phyloP scores from a whole-genome alignment of 306 rosid genomes.

The Cicer pinnatifidum region DNA sequence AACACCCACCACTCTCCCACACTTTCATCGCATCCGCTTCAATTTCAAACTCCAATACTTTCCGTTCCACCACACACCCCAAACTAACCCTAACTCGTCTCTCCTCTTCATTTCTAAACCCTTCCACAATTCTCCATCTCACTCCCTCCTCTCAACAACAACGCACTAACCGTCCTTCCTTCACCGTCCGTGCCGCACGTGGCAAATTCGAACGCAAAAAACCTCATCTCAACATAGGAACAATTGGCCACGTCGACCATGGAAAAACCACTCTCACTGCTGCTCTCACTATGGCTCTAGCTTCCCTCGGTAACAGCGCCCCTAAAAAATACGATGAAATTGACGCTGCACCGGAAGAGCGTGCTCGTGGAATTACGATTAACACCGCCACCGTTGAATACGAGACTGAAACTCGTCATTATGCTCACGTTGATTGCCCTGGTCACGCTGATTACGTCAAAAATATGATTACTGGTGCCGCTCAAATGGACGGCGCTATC shows the following conservation, averaged over 20 bases:
- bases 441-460: constrained; percentile 86
- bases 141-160: constrained; percentile 38
- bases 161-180: constrained; percentile 33
- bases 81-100: constrained; percentile 52
- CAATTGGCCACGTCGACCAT: constrained; percentile 94
- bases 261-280: constrained; percentile 93
- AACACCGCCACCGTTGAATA: constrained; percentile 89
- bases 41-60: constrained; percentile 41
- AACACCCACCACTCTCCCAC: constrained; percentile 20
- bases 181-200: constrained; percentile 77
- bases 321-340: constrained; percentile 87
- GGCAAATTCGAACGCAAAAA: constrained; percentile 87
- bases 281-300: constrained; percentile 87
- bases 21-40: constrained; percentile 32
- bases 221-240: constrained; percentile 87
- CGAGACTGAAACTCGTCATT: constrained; percentile 82
- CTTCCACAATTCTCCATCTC: constrained; percentile 67
- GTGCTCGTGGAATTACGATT: constrained; percentile 86
- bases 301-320: constrained; percentile 61
- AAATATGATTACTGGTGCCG: constrained; percentile 87
- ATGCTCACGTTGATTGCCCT: constrained; percentile 86
- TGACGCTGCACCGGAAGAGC: constrained; percentile 88
- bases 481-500: constrained; percentile 88
- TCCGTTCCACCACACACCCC: constrained; percentile 55
- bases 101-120: constrained; percentile 67